Evolutionary conservation across 352 stramenopile genomes (phyloP).

Genomic region (Phytopythium mirpurense): DNA sequence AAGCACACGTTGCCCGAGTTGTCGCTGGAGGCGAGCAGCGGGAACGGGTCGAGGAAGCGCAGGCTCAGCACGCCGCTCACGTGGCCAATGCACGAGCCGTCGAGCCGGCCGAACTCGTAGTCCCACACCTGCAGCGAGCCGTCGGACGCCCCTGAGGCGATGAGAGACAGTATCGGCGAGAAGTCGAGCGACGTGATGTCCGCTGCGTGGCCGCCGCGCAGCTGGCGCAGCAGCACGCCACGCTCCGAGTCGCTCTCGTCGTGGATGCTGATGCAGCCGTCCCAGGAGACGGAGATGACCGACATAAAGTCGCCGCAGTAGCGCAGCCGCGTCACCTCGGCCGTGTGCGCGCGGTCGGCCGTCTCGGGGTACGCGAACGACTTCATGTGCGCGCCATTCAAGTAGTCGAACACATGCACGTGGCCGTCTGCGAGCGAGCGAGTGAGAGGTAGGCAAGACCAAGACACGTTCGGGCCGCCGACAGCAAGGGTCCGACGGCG

Average conservation of each 20-base stretch:
- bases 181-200: constrained; percentile 81
- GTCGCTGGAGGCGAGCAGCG: constrained; percentile 63
- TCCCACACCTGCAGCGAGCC: constrained; percentile 76
- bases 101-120: constrained; percentile 84
- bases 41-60: constrained; percentile 70
- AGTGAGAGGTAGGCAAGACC: too few species aligned
- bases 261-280: constrained; percentile 78
- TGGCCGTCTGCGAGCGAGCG: constrained; percentile 33
- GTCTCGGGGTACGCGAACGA: constrained; percentile 68
- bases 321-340: constrained; percentile 69
- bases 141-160: constrained; percentile 72
- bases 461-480: too few species aligned
- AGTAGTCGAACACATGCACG: constrained; percentile 83
- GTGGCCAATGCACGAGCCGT: constrained; percentile 68
- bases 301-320: constrained; percentile 84
- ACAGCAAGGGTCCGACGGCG: too few species aligned
- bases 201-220: constrained; percentile 60
- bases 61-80: constrained; percentile 60
- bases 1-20: constrained; percentile 68
- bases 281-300: constrained; percentile 82
- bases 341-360: constrained; percentile 57
- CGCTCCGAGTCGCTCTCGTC: constrained; percentile 81
- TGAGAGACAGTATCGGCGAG: constrained; percentile 65
- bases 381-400: constrained; percentile 87
- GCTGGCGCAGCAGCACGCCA: constrained; percentile 65